Conservation (phyloP, 2,329 filamentous ascomycete species). For the Apiospora kogelbergensis region DNA sequence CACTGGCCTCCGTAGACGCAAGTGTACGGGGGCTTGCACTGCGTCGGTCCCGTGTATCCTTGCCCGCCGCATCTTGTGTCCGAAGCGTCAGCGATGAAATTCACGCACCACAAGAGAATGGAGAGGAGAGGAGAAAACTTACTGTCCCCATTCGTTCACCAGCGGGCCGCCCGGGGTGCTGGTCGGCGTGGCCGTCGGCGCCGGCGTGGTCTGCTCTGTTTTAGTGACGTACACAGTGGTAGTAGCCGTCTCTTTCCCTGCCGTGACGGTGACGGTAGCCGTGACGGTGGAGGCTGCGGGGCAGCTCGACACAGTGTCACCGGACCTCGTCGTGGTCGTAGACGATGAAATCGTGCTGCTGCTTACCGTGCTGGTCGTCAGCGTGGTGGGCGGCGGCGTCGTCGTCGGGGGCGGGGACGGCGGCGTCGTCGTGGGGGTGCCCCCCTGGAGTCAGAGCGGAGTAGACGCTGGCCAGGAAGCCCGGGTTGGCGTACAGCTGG, state of each 20-base stretch:
- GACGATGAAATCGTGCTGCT: slow-evolving; percentile 15
- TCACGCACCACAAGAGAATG: too few species aligned
- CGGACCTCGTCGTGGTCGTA: slow-evolving; percentile 10
- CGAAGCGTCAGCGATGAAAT: background rate
- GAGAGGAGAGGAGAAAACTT: slow-evolving; percentile 10
- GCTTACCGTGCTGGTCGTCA: slow-evolving; percentile 20
- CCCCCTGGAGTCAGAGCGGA: slow-evolving; percentile 27
- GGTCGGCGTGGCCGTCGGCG: background rate
- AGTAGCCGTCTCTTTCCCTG: background rate
- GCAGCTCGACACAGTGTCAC: background rate
- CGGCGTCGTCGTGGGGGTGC: background rate
- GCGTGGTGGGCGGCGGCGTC: slow-evolving; percentile 19
- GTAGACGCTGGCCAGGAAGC: slow-evolving; percentile 51
- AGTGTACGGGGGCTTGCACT: background rate
- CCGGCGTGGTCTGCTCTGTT: background rate
- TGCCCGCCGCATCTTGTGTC: background rate
- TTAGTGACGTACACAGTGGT: background rate
- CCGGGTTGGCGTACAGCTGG: slow-evolving; percentile 58
- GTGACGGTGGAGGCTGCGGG: background rate
- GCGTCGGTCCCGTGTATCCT: background rate
- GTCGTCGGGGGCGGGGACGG: slow-evolving; percentile 17
- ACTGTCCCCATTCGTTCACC: slow-evolving; percentile 37
- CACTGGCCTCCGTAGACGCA: background rate
- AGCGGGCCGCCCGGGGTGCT: slow-evolving; percentile 10
- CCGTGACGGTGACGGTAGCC: background rate